phyloP scores from a whole-genome alignment of 345 rosid genomes.

The Raphanus raphanistrum region DNA sequence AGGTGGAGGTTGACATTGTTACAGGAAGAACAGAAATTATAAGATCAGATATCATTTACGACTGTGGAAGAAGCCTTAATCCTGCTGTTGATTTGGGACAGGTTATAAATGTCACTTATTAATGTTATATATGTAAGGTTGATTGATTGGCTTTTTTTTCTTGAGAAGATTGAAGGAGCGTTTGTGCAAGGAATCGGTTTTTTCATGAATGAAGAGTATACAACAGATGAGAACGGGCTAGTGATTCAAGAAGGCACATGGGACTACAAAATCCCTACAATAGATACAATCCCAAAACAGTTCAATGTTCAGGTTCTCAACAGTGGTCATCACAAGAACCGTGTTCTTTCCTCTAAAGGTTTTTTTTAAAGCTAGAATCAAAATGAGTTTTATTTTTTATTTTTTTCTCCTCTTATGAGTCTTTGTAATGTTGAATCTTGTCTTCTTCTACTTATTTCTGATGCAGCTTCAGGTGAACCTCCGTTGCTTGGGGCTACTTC shows the following conservation, averaged over 20 bases:
- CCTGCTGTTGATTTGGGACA: conserved; percentile 98
- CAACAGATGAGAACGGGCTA: conserved; percentile 68
- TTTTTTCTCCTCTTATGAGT: not conserved
- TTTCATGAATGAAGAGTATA: conserved; percentile 88
- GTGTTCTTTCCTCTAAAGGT: conserved; percentile 90
- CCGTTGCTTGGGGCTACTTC: conserved; percentile 78
- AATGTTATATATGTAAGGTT: not conserved
- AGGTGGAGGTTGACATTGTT: conserved; percentile 90
- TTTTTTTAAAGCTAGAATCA: not conserved
- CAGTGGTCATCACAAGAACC: conserved; percentile 74
- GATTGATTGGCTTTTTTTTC: not conserved
- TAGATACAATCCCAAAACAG: conserved; percentile 77
- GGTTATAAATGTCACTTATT: conserved; percentile 42
- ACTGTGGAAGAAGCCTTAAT: conserved; percentile 54
- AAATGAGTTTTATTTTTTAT: not conserved
- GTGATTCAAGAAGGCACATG: conserved; percentile 72
- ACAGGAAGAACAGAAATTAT: conserved; percentile 61
- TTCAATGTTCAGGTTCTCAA: conserved; percentile 76
- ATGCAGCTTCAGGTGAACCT: conserved; percentile 93
- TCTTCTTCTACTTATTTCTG: not conserved
- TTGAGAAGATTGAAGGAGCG: conserved; percentile 82
- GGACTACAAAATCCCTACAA: conserved; percentile 83
- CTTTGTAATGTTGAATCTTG: not conserved
- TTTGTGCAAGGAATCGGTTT: conserved; percentile 92
- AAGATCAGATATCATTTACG: conserved; percentile 44